Evolutionary conservation across 805 yeast genomes (phyloP), one percentile per base, ranked within the genome.

Genomic region (Yarrowia yakushimensis): DNA sequence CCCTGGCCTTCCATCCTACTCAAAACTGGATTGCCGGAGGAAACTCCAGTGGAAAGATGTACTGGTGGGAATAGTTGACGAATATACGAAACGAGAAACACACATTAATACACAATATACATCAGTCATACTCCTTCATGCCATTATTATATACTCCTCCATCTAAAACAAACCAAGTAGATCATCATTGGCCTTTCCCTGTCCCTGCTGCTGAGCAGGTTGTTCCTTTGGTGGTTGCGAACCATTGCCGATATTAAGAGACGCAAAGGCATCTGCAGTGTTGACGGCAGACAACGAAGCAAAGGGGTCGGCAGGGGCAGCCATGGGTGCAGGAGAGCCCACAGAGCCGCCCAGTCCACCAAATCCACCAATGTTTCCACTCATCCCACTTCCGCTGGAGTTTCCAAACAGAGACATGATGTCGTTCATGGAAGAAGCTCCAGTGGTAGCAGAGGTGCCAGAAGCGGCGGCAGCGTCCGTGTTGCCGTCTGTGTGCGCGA

Each of bases 1-100:
- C 88, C 1, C 80, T 85, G 15, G 78, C 82, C 15, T 81, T 93
- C 76, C 98, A 94, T 71, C 96, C 92, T 1, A 82, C 88, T 0
- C 81, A 86, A 69, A 90, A 93, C 72, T 91, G 97, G 97, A 74
- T 88, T 5, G 91, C 83, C 3, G 99, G 99, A 0, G 98, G 97
- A 10, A 88, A 92, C 64, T 94, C 97, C 20, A 88, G 96, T 69
- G 98, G 98, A 8, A 92, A 92, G 70, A 85, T 85, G 0, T 89
- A 87, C 70, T 71, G 90, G 60, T 88, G 80, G 70, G 74, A 54
- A 55, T 67, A 62, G 31, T n/a, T 4, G 42, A 22, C 12, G 5
- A 30, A 11, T 30, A 30, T 30, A 7, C 4, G 12, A n/a, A n/a
- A n/a, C n/a, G 22, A 2, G n/a, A 8, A 12, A 36, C 18, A 36